Evolutionary conservation across 495 filamentous ascomycete species (phyloP).

Genomic region (Saxophila tyrrhenica): DNA sequence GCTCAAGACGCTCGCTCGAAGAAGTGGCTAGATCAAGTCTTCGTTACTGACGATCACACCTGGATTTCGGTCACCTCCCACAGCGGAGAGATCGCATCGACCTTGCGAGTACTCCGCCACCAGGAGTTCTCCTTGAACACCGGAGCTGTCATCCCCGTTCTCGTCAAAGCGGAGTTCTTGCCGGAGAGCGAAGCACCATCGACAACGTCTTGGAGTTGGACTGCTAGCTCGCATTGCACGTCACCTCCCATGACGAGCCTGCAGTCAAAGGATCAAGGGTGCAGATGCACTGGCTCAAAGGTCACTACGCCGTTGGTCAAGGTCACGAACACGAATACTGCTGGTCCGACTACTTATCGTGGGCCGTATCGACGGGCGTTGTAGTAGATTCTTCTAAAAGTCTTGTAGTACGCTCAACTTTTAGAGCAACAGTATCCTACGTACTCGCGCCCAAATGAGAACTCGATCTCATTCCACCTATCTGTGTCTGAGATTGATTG

Average conservation of each 20-base stretch:
- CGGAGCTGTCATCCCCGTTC: slow-evolving; percentile 58
- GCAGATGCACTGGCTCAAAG: slow-evolving; percentile 6
- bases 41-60: slow-evolving; percentile 44
- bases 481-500: too few relatives aligned
- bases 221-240: slow-evolving; percentile 39
- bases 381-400: too few relatives aligned
- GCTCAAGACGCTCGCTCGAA: slow-evolving; percentile 46
- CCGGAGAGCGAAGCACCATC: slow-evolving; percentile 9
- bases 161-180: slow-evolving; percentile 45
- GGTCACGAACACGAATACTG: not conserved
- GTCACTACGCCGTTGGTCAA: not conserved
- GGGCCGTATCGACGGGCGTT: not conserved
- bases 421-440: too few relatives aligned
- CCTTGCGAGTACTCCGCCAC: slow-evolving; percentile 51
- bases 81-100: slow-evolving; percentile 50
- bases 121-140: slow-evolving; percentile 49
- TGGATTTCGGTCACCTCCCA: slow-evolving; percentile 60
- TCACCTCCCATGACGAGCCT: slow-evolving; percentile 37
- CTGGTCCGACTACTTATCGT: not conserved
- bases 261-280: slow-evolving; percentile 6
- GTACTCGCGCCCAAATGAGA: too few relatives aligned
- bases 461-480: too few relatives aligned
- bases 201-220: slow-evolving; percentile 33
- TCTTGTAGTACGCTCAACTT: too few relatives aligned
- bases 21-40: slow-evolving; percentile 51